Evolutionary conservation across 208 protist genomes (phyloP).

Genomic region (Zelonia costaricensis): DNA sequence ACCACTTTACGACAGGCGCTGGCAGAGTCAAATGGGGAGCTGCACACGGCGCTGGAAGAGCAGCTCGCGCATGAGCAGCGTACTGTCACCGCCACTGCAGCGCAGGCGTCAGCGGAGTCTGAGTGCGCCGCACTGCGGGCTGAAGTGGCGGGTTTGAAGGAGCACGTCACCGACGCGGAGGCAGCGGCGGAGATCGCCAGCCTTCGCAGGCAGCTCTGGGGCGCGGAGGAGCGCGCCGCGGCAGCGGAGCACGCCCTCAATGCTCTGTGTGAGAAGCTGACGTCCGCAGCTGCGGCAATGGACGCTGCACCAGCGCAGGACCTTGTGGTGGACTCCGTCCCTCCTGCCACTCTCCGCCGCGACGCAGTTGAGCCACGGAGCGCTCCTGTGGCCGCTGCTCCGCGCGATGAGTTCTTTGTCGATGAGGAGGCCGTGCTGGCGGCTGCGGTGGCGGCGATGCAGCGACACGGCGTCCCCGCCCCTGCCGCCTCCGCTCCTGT

Average conservation of each 20-base stretch:
- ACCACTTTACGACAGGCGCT: neutral
- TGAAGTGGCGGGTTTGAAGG: neutral
- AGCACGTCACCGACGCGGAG: neutral
- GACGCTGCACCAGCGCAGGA: neutral
- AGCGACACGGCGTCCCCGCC: neutral
- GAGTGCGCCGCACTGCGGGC: neutral
- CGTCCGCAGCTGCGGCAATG: neutral
- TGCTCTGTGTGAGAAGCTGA: constrained; percentile 14
- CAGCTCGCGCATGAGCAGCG: constrained; percentile 1
- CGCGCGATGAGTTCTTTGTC: too few relatives aligned
- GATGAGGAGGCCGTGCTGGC: constrained; percentile 2
- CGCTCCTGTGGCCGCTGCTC: too few relatives aligned
- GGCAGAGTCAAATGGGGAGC: constrained; percentile 10
- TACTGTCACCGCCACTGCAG: neutral
- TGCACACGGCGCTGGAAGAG: constrained; percentile 8
- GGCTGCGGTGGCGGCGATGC: neutral
- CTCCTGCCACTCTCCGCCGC: neutral
- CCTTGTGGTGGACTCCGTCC: neutral
- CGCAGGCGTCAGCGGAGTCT: neutral
- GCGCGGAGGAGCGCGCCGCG: constrained; percentile 13
- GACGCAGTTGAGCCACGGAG: neutral
- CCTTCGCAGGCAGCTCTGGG: constrained; percentile 7
- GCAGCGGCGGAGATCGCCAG: neutral
- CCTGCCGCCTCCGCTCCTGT: neutral
- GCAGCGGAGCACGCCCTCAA: constrained; percentile 22